These are phyloP conservation scores for Geosmithia putterillii DNA, from an alignment of 2,329 filamentous ascomycete species.

Conservation along the genomic window DNA sequence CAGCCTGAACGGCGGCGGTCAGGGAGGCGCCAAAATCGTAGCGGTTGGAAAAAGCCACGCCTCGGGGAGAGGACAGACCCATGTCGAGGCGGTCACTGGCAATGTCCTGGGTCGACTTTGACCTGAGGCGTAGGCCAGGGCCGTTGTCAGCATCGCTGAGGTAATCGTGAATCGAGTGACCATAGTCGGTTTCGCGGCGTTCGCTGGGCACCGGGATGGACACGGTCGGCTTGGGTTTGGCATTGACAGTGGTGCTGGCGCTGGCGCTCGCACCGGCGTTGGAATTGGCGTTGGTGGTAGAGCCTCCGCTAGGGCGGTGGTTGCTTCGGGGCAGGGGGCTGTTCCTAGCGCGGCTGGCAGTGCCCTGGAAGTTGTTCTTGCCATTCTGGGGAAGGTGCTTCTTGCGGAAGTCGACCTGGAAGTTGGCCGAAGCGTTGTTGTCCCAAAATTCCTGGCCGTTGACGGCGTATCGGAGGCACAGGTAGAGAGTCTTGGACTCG, in stretches of 20 bases:
- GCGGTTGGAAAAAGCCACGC: conserved; percentile 75
- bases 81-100: conserved; percentile 40
- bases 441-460: conserved; percentile 87
- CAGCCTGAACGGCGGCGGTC: conserved; percentile 65
- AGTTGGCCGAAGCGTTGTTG: conserved; percentile 79
- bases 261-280: conserved; percentile 41
- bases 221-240: neutral
- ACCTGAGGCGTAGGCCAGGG: conserved; percentile 56
- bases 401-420: conserved; percentile 87
- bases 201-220: neutral
- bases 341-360: conserved; percentile 35
- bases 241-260: conserved; percentile 43
- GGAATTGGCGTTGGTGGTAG: conserved; percentile 42
- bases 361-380: conserved; percentile 39
- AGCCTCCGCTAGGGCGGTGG: conserved; percentile 30
- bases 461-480: conserved; percentile 82
- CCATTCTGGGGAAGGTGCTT: conserved; percentile 52
- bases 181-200: neutral
- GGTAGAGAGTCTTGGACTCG: conserved; percentile 82
- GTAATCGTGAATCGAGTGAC: conserved; percentile 35
- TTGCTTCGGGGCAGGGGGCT: conserved; percentile 54
- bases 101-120: conserved; percentile 49
- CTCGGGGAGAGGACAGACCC: conserved; percentile 41
- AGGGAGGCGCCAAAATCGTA: conserved; percentile 96
- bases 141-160: conserved; percentile 43